Evolutionary conservation across 2,329 filamentous ascomycete genomes (phyloP).

Genomic region (Furcasterigmium sp.): DNA sequence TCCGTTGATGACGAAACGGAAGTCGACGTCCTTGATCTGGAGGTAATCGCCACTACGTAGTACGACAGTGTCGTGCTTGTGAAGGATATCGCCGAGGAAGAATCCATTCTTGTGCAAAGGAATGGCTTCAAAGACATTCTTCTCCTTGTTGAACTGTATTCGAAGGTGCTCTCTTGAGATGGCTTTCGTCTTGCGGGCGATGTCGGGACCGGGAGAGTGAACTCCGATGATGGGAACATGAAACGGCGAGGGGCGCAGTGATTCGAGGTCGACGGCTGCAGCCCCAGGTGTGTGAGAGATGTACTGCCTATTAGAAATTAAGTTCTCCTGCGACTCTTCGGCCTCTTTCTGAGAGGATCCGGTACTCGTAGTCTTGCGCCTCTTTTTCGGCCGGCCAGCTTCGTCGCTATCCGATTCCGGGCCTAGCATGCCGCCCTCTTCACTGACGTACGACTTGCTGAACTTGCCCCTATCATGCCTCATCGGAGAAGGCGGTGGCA

Average conservation of each 20-base stretch:
- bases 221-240: conserved; percentile 65
- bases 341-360: conserved; percentile 36
- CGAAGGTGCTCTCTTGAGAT: conserved; percentile 72
- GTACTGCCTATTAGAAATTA: conserved; percentile 54
- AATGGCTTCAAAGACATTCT: conserved; percentile 59
- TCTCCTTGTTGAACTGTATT: conserved; percentile 63
- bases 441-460: conserved; percentile 62
- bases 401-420: conserved; percentile 55
- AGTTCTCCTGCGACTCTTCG: conserved; percentile 37
- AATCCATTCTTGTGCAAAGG: conserved; percentile 62
- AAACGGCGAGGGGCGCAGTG: conserved; percentile 54
- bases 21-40: conserved; percentile 65
- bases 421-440: conserved; percentile 64
- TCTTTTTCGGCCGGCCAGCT: conserved; percentile 38
- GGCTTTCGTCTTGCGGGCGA: conserved; percentile 59
- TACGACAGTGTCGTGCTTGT: conserved; percentile 48
- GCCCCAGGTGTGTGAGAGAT: conserved; percentile 55
- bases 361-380: conserved; percentile 39
- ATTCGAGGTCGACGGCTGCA: conserved; percentile 53
- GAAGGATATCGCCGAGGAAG: conserved; percentile 58
- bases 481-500: conserved; percentile 47
- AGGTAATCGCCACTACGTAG: conserved; percentile 62
- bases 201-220: conserved; percentile 61
- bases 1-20: conserved; percentile 64
- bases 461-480: conserved; percentile 48